Evolutionary conservation across 768 basidiomycete genomes (phyloP).

Genomic region (Auriscalpium vulgare): DNA sequence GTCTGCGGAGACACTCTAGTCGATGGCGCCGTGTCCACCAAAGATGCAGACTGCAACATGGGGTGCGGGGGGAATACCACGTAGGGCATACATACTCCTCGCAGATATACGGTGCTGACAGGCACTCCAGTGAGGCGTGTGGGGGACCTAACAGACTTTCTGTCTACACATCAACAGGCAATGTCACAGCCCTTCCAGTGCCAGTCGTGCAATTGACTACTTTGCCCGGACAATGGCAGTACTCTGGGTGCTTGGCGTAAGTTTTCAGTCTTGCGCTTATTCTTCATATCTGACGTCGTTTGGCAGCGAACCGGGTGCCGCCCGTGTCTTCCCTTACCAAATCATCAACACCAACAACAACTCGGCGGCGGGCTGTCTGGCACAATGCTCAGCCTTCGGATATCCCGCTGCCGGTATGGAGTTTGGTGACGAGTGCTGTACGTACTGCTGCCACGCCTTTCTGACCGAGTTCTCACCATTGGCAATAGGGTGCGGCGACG

Average conservation of each 20-base stretch:
- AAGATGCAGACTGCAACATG: constrained; percentile 58
- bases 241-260: constrained; percentile 61
- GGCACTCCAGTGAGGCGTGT: constrained; percentile 46
- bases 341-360: constrained; percentile 54
- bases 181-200: constrained; percentile 48
- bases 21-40: constrained; percentile 45
- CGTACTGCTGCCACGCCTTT: not conserved
- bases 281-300: not conserved
- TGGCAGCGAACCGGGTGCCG: constrained; percentile 38
- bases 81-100: constrained; percentile 29
- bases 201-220: constrained; percentile 46
- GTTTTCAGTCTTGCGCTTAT: constrained; percentile 10
- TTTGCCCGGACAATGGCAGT: constrained; percentile 57
- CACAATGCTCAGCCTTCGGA: constrained; percentile 62
- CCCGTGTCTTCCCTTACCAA: constrained; percentile 53
- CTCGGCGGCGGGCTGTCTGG: constrained; percentile 55
- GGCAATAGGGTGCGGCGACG: constrained; percentile 60
- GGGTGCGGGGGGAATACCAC: constrained; percentile 60
- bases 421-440: constrained; percentile 69
- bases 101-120: too few species aligned
- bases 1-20: constrained; percentile 67
- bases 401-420: constrained; percentile 66
- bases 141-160: constrained; percentile 70
- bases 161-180: constrained; percentile 48
- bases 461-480: not conserved